These are phyloP conservation scores for Cladophialophora bantiana DNA, from an alignment of 2,329 filamentous ascomycete genomes.

Conservation along the genomic window DNA sequence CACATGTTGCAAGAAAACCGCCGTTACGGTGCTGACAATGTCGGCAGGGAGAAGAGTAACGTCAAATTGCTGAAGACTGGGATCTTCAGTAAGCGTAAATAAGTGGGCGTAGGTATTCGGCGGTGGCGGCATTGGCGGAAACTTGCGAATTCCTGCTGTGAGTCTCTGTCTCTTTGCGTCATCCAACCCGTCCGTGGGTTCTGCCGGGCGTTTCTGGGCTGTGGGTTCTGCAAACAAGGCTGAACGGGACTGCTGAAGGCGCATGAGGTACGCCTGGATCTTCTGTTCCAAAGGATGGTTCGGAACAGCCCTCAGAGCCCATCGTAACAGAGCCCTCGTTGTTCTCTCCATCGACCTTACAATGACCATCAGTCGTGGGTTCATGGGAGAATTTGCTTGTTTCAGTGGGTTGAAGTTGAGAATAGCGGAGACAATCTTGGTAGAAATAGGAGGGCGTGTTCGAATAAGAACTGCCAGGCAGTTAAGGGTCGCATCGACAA, in stretches of 20 bases:
- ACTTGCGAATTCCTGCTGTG: conserved; percentile 59
- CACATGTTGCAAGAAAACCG: conserved; percentile 76
- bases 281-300: conserved; percentile 76
- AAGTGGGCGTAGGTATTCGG: conserved; percentile 81
- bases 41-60: conserved; percentile 78
- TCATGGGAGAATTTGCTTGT: conserved; percentile 77
- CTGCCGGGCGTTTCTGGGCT: conserved; percentile 75
- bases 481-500: conserved; percentile 92
- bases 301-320: conserved; percentile 84
- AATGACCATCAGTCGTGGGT: conserved; percentile 78
- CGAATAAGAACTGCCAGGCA: conserved; percentile 83
- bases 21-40: conserved; percentile 79
- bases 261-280: conserved; percentile 87
- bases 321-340: conserved; percentile 79
- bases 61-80: conserved; percentile 78
- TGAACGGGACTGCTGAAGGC: conserved; percentile 76
- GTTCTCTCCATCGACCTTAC: conserved; percentile 96
- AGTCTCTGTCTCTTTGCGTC: conserved; percentile 81
- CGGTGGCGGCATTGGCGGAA: conserved; percentile 76
- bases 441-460: conserved; percentile 78
- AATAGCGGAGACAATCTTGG: conserved; percentile 83
- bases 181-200: conserved; percentile 76
- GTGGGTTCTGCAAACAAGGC: conserved; percentile 79
- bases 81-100: conserved; percentile 82
- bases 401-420: conserved; percentile 92